Evolutionary conservation across 179 eudicot genomes (phyloP), one percentile per base, ranked within the genome.

Genomic region (Silene coronaria): DNA sequence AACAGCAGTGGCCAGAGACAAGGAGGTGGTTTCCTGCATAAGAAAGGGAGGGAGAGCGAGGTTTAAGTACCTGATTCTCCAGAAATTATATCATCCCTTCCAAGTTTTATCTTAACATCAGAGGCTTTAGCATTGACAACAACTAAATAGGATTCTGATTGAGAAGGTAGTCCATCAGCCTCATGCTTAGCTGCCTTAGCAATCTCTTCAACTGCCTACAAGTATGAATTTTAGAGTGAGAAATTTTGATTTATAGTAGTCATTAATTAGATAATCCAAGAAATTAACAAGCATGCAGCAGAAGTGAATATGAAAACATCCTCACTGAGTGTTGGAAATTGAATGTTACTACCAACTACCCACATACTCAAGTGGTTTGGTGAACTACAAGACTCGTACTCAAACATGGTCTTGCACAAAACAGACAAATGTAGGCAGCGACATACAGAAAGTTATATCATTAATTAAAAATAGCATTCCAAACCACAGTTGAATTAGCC

Each of bases 141-240:
- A 27, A 77, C 81, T 59, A 76, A 76, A 81, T 72, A 90, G 30
- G 83, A 82, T 75, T 79, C 89, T 78, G 93, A 87, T 77, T 86
- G 88, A 75, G 77, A 77, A 76, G 88, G 88, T 73, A 94, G 78
- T 46, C 79, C 67, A 73, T 69, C 46, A 21, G 97, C 97, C 85
- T 94, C 97, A 66, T 78, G 87, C 75, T 88, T 90, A 53, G 97
- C 89, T 46, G 94, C 96, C 86, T 87, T 94, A 62, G 86, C 87
- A 83, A 94, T 90, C 88, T 94, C 94, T 45, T 86, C 90, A 34
- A 92, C 89, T 80, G 98, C 98, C 98, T 94, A 72, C 72, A 57
- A 80, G 36, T 82, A 77, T 57, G 79, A 71, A 67, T 46, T 74
- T 72, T 72, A 58, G 14, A 11, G 51, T 51, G 23, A 36, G 24